Evolutionary conservation across 495 filamentous ascomycete genomes (phyloP).

Genomic region (Xylaria flabelliformis): DNA sequence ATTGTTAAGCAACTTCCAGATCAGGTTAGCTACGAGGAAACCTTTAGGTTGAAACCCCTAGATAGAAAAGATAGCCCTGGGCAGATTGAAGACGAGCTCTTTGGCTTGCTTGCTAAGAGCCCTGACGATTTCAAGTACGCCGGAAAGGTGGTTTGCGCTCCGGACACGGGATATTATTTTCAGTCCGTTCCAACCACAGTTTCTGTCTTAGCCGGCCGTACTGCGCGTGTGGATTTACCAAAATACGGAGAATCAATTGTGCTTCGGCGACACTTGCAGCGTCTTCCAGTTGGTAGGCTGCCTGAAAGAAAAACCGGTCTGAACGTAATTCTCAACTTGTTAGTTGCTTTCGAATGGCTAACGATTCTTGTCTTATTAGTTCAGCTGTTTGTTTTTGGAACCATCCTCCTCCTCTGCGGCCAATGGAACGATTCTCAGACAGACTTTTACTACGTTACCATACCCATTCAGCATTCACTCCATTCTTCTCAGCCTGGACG

Average conservation of each 20-base stretch:
- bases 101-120: constrained; percentile 32
- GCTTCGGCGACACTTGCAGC: no score
- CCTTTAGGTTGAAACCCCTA: constrained; percentile 17
- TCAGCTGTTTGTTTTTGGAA: not conserved
- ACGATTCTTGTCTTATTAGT: not conserved
- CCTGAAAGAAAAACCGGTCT: no score
- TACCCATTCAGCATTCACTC: not conserved
- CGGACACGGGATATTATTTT: constrained; percentile 22
- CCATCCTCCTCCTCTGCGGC: not conserved
- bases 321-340: not conserved
- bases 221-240: constrained; percentile 9
- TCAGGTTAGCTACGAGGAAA: not conserved
- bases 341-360: not conserved
- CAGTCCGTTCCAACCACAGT: constrained; percentile 3
- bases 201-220: constrained; percentile 15
- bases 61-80: not conserved
- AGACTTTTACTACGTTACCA: not conserved
- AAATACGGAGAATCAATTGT: no score
- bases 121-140: constrained; percentile 32
- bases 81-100: not conserved
- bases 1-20: constrained; percentile 10
- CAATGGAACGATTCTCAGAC: not conserved
- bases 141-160: constrained; percentile 23
- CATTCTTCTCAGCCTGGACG: not conserved
- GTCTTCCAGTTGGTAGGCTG: no score